Evolutionary conservation across 495 filamentous ascomycete genomes (phyloP).

Genomic region (Penicillium steckii): DNA sequence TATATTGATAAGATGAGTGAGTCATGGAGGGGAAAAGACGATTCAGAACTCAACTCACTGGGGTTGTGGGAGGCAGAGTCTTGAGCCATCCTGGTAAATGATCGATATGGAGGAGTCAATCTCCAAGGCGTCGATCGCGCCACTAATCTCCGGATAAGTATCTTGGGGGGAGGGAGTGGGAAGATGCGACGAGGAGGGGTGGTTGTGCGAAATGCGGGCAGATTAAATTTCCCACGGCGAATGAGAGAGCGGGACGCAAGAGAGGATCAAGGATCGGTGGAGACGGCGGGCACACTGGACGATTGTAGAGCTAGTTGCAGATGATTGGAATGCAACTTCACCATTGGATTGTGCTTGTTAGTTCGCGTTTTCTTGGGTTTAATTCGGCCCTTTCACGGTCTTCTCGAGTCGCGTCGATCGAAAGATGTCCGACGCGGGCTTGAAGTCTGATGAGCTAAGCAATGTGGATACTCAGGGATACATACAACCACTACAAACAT

Average conservation of each 20-base stretch:
- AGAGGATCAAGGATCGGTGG: constrained; percentile 32
- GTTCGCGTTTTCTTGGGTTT: background rate
- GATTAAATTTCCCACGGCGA: constrained; percentile 35
- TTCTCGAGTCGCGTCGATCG: too few species aligned
- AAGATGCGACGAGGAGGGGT: constrained; percentile 26
- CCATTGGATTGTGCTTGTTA: background rate
- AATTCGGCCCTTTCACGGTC: background rate
- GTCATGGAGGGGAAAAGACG: constrained; percentile 8
- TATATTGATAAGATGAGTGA: constrained; percentile 13
- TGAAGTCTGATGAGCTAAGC: too few species aligned
- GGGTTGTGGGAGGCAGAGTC: constrained; percentile 56
- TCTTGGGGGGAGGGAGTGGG: constrained; percentile 33
- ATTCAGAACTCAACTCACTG: constrained; percentile 45
- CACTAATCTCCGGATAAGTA: constrained; percentile 49
- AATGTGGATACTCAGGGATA: too few species aligned
- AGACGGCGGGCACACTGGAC: constrained; percentile 17
- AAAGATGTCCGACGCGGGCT: too few species aligned
- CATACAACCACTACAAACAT: too few species aligned
- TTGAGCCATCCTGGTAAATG: constrained; percentile 58
- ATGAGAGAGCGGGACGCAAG: constrained; percentile 29
- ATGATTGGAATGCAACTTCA: background rate
- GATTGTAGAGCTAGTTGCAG: constrained; percentile 3
- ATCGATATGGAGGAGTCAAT: constrained; percentile 42
- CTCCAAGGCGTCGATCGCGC: constrained; percentile 51
- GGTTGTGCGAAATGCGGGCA: constrained; percentile 38